These are phyloP conservation scores for Xylaria grammica DNA, from an alignment of 495 filamentous ascomycete species.

Conservation along the genomic window DNA sequence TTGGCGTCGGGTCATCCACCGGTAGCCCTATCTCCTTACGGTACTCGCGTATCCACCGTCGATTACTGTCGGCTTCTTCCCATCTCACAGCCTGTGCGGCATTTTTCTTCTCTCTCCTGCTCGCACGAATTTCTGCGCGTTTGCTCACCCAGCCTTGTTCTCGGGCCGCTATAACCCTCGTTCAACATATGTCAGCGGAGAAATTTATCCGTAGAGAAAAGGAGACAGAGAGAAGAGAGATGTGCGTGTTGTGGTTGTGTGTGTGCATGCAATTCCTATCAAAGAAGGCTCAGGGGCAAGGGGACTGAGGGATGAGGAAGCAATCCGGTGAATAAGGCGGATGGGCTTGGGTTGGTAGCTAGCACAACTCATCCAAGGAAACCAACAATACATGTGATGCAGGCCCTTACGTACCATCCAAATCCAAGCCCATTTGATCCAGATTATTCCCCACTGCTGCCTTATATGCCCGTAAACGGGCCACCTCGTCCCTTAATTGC, in stretches of 20 bases:
- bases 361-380: background rate
- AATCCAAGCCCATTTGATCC: slow-evolving; percentile 4
- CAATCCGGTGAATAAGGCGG: background rate
- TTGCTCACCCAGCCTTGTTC: slow-evolving; percentile 22
- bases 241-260: too few relatives aligned
- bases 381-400: background rate
- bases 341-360: background rate
- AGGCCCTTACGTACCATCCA: slow-evolving; percentile 8
- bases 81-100: background rate
- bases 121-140: slow-evolving; percentile 9
- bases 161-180: slow-evolving; percentile 5
- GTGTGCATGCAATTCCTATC: too few relatives aligned
- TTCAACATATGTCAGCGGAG: background rate
- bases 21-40: slow-evolving; percentile 11
- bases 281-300: background rate
- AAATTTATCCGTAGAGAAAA: background rate
- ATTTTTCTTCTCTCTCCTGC: background rate
- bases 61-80: background rate
- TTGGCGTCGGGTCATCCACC: slow-evolving; percentile 13
- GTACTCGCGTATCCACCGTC: background rate
- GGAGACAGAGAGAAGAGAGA: background rate
- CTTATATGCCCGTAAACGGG: slow-evolving; percentile 13
- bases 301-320: background rate
- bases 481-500: background rate
- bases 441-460: slow-evolving; percentile 6